Evolutionary conservation across 2,329 filamentous ascomycete genomes (phyloP).

Genomic region (Orbilia brochopaga): DNA sequence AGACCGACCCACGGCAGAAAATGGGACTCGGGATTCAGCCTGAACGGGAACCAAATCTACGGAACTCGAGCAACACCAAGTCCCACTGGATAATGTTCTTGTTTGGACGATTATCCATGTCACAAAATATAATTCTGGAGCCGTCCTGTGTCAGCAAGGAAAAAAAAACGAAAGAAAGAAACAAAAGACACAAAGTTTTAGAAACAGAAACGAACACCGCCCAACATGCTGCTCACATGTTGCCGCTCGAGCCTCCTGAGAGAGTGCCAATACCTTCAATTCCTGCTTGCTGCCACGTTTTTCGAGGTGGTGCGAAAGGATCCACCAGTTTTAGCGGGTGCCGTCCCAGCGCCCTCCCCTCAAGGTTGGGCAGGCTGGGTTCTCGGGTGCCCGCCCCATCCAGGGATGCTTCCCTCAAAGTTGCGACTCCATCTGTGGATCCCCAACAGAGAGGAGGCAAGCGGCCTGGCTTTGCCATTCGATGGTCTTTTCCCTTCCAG

Average conservation of each 20-base stretch:
- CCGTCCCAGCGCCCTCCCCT: conserved; percentile 37
- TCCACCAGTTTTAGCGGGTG: conserved; percentile 45
- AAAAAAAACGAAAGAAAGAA: conserved; percentile 3
- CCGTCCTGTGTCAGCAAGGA: background rate
- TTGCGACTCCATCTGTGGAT: conserved; percentile 42
- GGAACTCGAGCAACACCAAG: conserved; percentile 31
- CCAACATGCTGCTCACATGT: background rate
- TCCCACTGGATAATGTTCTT: background rate
- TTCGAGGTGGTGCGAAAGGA: conserved; percentile 40
- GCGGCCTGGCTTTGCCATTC: conserved; percentile 42
- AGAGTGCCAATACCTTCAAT: conserved; percentile 10
- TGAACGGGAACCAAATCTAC: conserved; percentile 48
- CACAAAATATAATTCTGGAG: background rate
- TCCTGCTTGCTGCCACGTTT: conserved; percentile 50
- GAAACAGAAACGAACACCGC: background rate
- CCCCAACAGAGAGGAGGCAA: conserved; percentile 19
- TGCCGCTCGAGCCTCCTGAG: conserved; percentile 27
- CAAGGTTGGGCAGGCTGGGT: conserved; percentile 26
- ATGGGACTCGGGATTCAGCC: conserved; percentile 41
- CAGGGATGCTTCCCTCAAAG: conserved; percentile 34
- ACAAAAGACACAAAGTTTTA: background rate
- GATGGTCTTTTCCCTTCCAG: conserved; percentile 47
- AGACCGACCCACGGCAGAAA: conserved; percentile 23
- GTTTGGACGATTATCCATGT: conserved; percentile 1
- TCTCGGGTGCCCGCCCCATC: conserved; percentile 42